A percentile compares a stretch with the other conserved stretches of the same genome.
Conservation (phyloP, 305 asterid genomes). For the Solanum hybrid region DNA sequence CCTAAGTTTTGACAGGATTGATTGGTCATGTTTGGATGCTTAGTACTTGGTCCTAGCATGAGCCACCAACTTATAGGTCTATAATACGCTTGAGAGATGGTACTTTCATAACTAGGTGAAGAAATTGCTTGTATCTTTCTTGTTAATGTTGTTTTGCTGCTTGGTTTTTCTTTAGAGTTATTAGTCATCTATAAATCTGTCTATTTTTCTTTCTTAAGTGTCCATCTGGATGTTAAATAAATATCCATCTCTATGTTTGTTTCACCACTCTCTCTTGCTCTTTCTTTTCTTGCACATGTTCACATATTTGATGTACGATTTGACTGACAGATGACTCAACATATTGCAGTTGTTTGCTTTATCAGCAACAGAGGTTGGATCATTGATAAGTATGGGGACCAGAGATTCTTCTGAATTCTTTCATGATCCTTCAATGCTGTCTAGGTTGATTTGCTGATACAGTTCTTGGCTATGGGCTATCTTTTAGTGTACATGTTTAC, state of each 20-base stretch:
- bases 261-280: neutral
- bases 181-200: neutral
- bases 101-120: neutral
- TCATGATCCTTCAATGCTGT: conserved; percentile 79
- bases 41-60: neutral
- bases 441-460: conserved; percentile 43
- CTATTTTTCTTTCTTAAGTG: neutral
- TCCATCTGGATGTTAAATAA: neutral
- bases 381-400: conserved; percentile 64
- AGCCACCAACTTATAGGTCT: neutral
- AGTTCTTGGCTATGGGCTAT: neutral
- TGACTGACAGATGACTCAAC: conserved; percentile 12
- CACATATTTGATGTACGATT: neutral
- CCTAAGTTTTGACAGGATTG: neutral
- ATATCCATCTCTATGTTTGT: neutral
- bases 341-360: conserved; percentile 60
- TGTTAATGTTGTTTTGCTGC: neutral
- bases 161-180: neutral
- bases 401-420: conserved; percentile 73
- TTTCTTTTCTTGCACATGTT: neutral
- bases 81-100: neutral
- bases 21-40: neutral
- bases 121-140: neutral
- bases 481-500: neutral
- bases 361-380: conserved; percentile 80